These are phyloP conservation scores for Fusarium sp. DNA, from an alignment of 2,329 filamentous ascomycete species.

Conservation along the genomic window DNA sequence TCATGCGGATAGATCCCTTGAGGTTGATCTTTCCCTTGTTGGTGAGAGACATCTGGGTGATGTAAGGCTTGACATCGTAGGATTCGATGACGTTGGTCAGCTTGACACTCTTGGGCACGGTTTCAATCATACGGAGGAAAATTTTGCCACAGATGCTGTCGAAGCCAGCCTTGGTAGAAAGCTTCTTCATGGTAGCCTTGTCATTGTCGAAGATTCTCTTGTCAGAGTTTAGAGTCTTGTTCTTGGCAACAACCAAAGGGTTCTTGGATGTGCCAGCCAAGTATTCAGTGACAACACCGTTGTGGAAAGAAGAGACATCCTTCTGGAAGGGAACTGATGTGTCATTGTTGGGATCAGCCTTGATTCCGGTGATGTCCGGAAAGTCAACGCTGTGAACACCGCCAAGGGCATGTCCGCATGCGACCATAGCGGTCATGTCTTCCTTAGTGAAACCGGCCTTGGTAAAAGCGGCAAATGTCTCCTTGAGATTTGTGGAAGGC, in stretches of 20 bases:
- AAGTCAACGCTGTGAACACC: slow-evolving; percentile 59
- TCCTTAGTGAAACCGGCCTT: slow-evolving; percentile 47
- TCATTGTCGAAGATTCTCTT: slow-evolving; percentile 57
- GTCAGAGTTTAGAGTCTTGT: slow-evolving; percentile 55
- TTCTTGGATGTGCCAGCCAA: slow-evolving; percentile 55
- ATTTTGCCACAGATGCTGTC: slow-evolving; percentile 46
- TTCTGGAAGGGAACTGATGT: slow-evolving; percentile 50
- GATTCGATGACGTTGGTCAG: slow-evolving; percentile 46
- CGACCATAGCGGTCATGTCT: slow-evolving; percentile 52
- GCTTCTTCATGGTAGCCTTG: slow-evolving; percentile 55
- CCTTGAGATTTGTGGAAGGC: slow-evolving; percentile 43
- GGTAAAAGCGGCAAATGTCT: slow-evolving; percentile 43
- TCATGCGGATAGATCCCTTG: slow-evolving; percentile 43
- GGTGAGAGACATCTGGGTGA: slow-evolving; percentile 43
- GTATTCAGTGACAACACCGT: slow-evolving; percentile 57
- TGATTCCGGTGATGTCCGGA: slow-evolving; percentile 50
- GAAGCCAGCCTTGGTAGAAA: slow-evolving; percentile 50
- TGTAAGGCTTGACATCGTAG: slow-evolving; percentile 49
- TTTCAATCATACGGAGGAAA: slow-evolving; percentile 52
- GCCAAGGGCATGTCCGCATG: slow-evolving; percentile 51
- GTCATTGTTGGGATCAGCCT: slow-evolving; percentile 29
- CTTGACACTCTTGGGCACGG: slow-evolving; percentile 46
- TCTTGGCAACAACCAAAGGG: slow-evolving; percentile 54
- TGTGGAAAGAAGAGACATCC: slow-evolving; percentile 56
- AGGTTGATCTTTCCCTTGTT: slow-evolving; percentile 40